phyloP scores from a whole-genome alignment of 768 basidiomycete genomes.

The Clitopilus passeckerianus region DNA sequence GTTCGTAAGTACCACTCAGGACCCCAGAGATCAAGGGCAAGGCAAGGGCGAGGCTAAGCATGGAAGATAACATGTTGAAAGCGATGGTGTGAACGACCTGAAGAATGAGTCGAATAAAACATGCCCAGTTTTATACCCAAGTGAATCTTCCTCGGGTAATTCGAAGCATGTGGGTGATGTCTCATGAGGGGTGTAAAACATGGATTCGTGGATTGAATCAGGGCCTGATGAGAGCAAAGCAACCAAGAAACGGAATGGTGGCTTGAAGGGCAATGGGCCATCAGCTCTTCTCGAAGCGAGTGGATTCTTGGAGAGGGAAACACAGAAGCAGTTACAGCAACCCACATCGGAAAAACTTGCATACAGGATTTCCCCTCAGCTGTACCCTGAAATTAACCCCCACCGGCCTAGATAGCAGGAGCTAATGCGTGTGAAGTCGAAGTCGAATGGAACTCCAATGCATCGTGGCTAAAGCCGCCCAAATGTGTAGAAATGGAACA shows the following conservation, averaged over 20 bases:
- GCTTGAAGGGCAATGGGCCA: too few species aligned
- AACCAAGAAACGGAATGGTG: too few species aligned
- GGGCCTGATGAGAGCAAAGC: too few species aligned
- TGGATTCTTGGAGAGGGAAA: too few species aligned
- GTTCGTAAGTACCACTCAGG: slow-evolving; percentile 40
- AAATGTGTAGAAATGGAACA: not conserved
- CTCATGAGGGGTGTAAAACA: not conserved
- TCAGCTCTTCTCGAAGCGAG: too few species aligned
- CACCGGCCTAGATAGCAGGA: not conserved
- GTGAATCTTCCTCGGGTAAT: not conserved
- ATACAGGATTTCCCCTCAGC: not conserved
- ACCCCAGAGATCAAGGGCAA: slow-evolving; percentile 14
- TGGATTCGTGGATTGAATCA: not conserved
- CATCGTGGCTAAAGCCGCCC: not conserved
- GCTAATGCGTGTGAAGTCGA: not conserved
- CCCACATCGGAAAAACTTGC: too few species aligned
- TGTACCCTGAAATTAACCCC: not conserved
- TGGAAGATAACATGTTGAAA: not conserved
- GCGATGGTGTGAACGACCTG: not conserved
- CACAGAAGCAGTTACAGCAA: too few species aligned
- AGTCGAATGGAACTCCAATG: not conserved
- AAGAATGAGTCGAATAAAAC: not conserved
- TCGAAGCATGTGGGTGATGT: not conserved
- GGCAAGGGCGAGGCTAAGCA: not conserved
- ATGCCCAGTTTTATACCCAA: not conserved